Evolutionary conservation across 352 stramenopile species (phyloP).

Genomic region (Sclerospora graminicola): DNA sequence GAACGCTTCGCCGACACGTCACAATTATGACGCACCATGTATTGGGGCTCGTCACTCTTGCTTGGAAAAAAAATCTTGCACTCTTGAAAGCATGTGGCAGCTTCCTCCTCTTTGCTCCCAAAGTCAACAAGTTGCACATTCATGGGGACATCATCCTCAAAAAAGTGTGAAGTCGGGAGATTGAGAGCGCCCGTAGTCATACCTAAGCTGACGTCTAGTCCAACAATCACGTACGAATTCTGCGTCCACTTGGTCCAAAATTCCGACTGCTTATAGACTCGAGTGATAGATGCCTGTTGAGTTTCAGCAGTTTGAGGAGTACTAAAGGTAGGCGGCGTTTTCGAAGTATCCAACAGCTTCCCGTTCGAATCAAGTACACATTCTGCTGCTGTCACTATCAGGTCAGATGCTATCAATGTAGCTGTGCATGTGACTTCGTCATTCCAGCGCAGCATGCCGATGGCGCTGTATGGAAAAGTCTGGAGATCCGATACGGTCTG

Average conservation of each 20-base stretch:
- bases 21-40: conserved; percentile 52
- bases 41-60: conserved; percentile 30
- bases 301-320: conserved; percentile 8
- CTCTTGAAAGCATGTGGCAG: conserved; percentile 24
- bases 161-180: conserved; percentile 20
- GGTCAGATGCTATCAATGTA: conserved; percentile 36
- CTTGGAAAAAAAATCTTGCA: conserved; percentile 42
- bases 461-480: conserved; percentile 36
- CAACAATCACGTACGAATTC: conserved; percentile 55
- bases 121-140: conserved; percentile 49
- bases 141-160: conserved; percentile 24
- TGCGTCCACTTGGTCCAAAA: conserved; percentile 53
- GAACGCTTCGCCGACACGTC: conserved; percentile 38
- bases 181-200: conserved; percentile 22
- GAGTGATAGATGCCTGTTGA: conserved; percentile 17
- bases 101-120: conserved; percentile 9
- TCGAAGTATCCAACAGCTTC: conserved; percentile 11
- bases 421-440: conserved; percentile 35
- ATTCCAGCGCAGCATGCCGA: conserved; percentile 46
- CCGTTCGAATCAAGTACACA: conserved; percentile 36
- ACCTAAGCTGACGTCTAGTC: conserved; percentile 37
- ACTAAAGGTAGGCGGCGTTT: conserved; percentile 20
- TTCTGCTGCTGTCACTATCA: conserved; percentile 44
- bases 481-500: conserved; percentile 23
- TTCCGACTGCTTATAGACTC: conserved; percentile 50